Evolutionary conservation across 2,329 filamentous ascomycete species (phyloP).

Genomic region (Chaetomiaceae sp.): DNA sequence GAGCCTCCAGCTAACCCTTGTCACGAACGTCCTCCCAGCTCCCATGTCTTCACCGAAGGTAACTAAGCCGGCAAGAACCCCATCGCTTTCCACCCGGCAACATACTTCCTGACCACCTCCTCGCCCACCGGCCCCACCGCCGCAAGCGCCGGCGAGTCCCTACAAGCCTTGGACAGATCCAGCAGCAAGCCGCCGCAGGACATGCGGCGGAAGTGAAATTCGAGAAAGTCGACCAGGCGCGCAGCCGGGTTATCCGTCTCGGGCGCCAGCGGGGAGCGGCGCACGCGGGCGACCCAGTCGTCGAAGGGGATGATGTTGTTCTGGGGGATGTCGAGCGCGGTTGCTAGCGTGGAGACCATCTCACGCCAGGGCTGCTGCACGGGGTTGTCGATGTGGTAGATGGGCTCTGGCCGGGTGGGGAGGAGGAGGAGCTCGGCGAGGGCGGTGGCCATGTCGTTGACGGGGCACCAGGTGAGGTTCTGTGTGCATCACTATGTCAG

Average conservation of each 20-base stretch:
- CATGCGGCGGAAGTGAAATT: neutral
- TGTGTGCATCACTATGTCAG: no score
- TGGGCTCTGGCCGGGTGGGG: neutral
- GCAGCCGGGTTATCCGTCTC: neutral
- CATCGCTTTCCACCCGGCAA: neutral
- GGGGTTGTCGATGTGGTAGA: slow-evolving; percentile 2
- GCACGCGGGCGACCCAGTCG: neutral
- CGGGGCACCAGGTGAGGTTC: neutral
- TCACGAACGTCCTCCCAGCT: no score
- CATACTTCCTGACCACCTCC: neutral
- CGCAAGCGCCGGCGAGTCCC: neutral
- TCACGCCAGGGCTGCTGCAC: neutral
- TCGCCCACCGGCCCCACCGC: neutral
- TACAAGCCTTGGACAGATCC: neutral
- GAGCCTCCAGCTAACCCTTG: no score
- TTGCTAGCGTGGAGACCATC: neutral
- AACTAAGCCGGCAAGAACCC: neutral
- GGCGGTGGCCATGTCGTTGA: neutral
- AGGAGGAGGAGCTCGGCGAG: neutral
- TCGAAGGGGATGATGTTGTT: neutral
- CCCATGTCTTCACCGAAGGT: no score
- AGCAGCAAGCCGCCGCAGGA: neutral
- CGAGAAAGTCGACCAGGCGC: neutral
- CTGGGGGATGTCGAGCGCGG: neutral
- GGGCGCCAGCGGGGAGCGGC: neutral